Conservation (phyloP, 192 early-diverging fungal genomes). For the Chytriomyces sp. region DNA sequence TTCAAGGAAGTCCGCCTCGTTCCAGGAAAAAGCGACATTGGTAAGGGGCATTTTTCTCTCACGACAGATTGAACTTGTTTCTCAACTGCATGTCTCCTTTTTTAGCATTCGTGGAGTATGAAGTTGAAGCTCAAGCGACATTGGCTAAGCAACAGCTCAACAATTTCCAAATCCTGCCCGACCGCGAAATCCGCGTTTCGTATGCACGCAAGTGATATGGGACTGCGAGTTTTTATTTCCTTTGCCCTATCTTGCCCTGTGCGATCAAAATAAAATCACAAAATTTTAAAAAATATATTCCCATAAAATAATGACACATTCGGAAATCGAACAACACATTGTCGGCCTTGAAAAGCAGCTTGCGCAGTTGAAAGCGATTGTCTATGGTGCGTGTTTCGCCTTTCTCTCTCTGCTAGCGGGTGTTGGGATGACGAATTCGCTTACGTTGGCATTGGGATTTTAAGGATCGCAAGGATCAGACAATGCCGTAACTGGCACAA, state of each 20-base stretch:
- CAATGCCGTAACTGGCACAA: neutral
- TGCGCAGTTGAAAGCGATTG: conserved; percentile 20
- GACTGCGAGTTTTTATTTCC: too few species aligned
- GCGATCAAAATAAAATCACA: neutral
- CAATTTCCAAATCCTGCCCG: conserved; percentile 65
- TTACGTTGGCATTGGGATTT: neutral
- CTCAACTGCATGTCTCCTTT: conserved; percentile 5
- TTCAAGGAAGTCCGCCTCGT: conserved; percentile 97
- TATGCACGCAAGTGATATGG: conserved; percentile 72
- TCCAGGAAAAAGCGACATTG: conserved; percentile 85
- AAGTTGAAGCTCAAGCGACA: conserved; percentile 80
- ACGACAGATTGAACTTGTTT: neutral
- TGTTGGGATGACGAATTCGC: neutral
- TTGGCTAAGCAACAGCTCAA: conserved; percentile 76
- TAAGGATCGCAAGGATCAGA: neutral
- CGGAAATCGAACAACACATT: conserved; percentile 29
- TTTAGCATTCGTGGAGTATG: conserved; percentile 94
- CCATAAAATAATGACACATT: neutral
- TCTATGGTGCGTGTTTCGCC: conserved; percentile 7
- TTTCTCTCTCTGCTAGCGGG: neutral
- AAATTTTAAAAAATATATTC: neutral
- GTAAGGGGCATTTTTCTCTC: conserved; percentile 32
- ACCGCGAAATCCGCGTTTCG: conserved; percentile 80
- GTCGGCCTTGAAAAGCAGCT: conserved; percentile 30
- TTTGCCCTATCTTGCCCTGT: too few species aligned